Evolutionary conservation across 768 basidiomycete species (phyloP), one percentile per base, ranked within the genome.

Genomic region (Panaeolus papilionaceus): DNA sequence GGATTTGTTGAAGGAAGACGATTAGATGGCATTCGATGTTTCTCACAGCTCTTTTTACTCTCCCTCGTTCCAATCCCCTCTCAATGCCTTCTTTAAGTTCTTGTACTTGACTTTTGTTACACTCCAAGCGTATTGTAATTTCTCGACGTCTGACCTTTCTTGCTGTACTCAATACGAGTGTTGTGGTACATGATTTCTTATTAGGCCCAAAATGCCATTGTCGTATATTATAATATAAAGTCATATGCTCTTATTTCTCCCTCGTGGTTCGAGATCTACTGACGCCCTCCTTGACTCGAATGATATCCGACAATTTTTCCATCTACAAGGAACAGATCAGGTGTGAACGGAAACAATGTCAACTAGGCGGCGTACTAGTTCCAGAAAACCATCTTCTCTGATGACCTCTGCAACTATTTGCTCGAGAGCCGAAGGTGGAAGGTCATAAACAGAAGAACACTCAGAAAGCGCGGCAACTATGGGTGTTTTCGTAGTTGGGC

Each of bases 321-420:
- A 91, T 82, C 89, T 90, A 70, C n/a, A 47, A 61, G 42, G 66
- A 6, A 10, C 10, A 10, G 10, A 23, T 26, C 3, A 38, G 33
- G 20, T 37, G 58, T 38, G 37, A 23, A 37, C 28, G 12, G 47
- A 45, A n/a, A 63, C 23, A 26, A n/a, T 38, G 10, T 26, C 42
- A 8, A n/a, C 4, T 28, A 2, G 33, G 16, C 3, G 26, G 11
- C 54, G 8, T 71, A 93, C 94, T 86, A 98, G 82, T 70, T 86
- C 84, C 12, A 84, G 77, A 73, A 98, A 95, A 7, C 94, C 89
- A 64, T 95, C 89, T 75, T 93, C 92, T 64, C 87, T 85, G 18
- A 93, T 82, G 26, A 92, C 83, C 33, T 88, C 83, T 11, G 84
- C 82, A 18, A 93, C 83, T 2, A 90, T 74, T 54, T 77, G 76